Percentiles rank a stretch among this genome's conserved stretches.
Conservation (phyloP, 129 eudicot genomes). For the Flaveria trinervia region DNA sequence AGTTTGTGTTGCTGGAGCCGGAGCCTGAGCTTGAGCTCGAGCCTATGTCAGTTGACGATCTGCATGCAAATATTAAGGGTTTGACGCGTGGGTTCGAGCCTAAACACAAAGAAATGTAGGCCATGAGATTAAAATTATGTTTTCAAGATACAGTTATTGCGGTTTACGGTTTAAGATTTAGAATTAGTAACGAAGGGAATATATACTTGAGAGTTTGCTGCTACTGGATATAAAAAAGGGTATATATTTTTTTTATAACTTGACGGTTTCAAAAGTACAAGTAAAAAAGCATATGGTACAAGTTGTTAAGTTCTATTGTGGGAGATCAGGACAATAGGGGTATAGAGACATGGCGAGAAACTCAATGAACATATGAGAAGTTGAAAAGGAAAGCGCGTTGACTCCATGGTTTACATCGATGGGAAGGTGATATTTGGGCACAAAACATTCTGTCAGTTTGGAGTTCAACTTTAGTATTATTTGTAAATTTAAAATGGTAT, state of each 20-base stretch:
- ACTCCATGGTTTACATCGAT: slow-evolving; percentile 42
- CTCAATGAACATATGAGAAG: slow-evolving; percentile 24
- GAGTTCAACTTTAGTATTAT: not conserved
- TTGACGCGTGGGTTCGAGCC: slow-evolving; percentile 22
- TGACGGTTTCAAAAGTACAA: slow-evolving; percentile 38
- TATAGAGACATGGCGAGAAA: slow-evolving; percentile 38
- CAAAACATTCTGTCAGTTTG: slow-evolving; percentile 37
- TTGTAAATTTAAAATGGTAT: not conserved
- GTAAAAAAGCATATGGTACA: slow-evolving; percentile 13
- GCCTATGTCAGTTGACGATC: slow-evolving; percentile 12
- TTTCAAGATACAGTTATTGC: not conserved
- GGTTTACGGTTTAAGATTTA: not conserved
- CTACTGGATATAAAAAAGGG: slow-evolving; percentile 17
- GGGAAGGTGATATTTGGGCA: slow-evolving; percentile 5
- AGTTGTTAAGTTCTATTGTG: not conserved
- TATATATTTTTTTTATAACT: not conserved
- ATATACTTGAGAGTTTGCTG: slow-evolving; percentile 25
- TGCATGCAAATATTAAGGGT: slow-evolving; percentile 29
- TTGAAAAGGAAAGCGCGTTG: slow-evolving; percentile 23
- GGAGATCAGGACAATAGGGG: slow-evolving; percentile 21
- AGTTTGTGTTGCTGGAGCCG: slow-evolving; percentile 12
- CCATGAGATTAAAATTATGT: slow-evolving; percentile 9
- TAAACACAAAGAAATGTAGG: slow-evolving; percentile 21
- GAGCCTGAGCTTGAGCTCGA: not conserved
- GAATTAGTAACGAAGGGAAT: not conserved